These are phyloP conservation scores for Dimocarpus longan DNA, from an alignment of 345 rosid genomes.

Conservation along the genomic window DNA sequence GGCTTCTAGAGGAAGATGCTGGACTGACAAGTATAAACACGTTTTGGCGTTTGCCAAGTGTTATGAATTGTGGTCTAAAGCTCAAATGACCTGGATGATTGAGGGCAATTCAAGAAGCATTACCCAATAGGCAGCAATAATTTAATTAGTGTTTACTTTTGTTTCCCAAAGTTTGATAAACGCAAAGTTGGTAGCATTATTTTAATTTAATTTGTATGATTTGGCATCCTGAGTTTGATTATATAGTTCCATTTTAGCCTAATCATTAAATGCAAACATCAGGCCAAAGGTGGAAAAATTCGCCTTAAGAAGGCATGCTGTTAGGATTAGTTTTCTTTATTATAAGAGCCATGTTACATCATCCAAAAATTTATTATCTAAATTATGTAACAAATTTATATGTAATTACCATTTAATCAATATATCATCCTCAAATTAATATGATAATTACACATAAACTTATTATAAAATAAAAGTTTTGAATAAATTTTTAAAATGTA, in stretches of 20 bases:
- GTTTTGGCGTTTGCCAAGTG: not conserved
- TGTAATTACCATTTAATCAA: too few relatives aligned
- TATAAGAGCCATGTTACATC: too few relatives aligned
- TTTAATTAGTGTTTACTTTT: not conserved
- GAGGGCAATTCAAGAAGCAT: not conserved
- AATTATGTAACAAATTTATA: too few relatives aligned
- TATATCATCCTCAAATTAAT: too few relatives aligned
- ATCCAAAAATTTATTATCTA: too few relatives aligned
- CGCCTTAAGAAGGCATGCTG: too few relatives aligned
- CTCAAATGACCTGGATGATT: not conserved
- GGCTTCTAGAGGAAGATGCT: conserved; percentile 10
- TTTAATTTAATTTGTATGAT: not conserved
- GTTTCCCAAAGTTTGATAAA: not conserved
- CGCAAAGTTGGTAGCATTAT: not conserved
- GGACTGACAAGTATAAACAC: not conserved
- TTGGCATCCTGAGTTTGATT: conserved; percentile 3
- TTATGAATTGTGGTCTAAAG: not conserved
- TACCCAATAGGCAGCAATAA: not conserved
- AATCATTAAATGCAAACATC: not conserved
- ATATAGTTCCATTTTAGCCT: not conserved
- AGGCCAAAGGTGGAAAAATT: too few relatives aligned
- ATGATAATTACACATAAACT: too few relatives aligned
- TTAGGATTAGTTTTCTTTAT: too few relatives aligned
- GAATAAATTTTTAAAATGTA: too few relatives aligned
- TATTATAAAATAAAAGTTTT: too few relatives aligned